phyloP scores from a whole-genome alignment of 1,139 yeast genomes.

The Tardiomyces digboiensis region DNA sequence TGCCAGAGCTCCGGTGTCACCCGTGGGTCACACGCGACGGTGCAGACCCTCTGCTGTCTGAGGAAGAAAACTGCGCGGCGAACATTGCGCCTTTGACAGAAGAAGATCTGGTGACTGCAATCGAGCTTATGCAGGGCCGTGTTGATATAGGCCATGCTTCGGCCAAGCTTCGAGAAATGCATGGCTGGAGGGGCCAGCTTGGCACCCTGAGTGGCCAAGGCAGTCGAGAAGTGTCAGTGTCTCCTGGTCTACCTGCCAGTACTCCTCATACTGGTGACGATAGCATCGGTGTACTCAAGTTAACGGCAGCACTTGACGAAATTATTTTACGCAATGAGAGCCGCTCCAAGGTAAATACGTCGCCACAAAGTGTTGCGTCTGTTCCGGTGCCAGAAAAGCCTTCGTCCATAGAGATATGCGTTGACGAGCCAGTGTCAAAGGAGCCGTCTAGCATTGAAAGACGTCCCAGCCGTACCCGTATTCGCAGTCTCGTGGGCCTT shows the following conservation, averaged over 20 bases:
- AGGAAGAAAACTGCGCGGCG: constrained; percentile 29
- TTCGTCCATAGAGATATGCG: background rate
- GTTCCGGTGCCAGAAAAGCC: background rate
- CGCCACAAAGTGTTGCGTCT: background rate
- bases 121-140: constrained; percentile 25
- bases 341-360: background rate
- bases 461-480: constrained; percentile 12
- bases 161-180: constrained; percentile 12
- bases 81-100: constrained; percentile 28
- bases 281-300: constrained; percentile 14
- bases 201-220: background rate
- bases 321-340: constrained; percentile 9
- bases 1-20: constrained; percentile 44
- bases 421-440: background rate
- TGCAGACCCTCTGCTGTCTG: constrained; percentile 25
- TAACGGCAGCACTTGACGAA: constrained; percentile 25
- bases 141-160: constrained; percentile 19
- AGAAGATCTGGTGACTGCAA: constrained; percentile 29
- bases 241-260: background rate
- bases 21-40: constrained; percentile 44
- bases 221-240: background rate
- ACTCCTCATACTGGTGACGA: constrained; percentile 6
- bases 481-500: constrained; percentile 11
- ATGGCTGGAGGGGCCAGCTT: constrained; percentile 13
- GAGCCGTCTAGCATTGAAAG: background rate